Evolutionary conservation across 2,329 filamentous ascomycete species (phyloP).

Genomic region (Mycosphaerella sp.): DNA sequence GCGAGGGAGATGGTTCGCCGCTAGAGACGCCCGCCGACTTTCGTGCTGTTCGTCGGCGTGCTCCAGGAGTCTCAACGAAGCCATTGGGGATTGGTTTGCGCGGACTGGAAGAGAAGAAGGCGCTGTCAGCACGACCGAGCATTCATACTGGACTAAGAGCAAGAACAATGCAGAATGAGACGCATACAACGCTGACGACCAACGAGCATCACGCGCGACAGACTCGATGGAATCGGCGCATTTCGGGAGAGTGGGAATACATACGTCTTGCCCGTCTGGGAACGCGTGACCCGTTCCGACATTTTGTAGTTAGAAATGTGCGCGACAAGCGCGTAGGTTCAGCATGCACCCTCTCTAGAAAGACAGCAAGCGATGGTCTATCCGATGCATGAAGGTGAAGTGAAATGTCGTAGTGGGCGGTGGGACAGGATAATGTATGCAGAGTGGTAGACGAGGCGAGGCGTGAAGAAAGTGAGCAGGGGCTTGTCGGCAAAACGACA

Average conservation of each 20-base stretch:
- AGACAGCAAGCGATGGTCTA: no score
- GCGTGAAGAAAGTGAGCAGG: no score
- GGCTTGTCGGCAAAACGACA: no score
- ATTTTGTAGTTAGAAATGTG: constrained; percentile 12
- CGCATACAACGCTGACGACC: background rate
- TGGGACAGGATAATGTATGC: no score
- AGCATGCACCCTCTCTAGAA: background rate
- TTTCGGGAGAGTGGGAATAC: constrained; percentile 13
- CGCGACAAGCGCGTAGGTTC: background rate
- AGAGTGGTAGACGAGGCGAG: no score
- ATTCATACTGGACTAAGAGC: no score
- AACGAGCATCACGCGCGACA: background rate
- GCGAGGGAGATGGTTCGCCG: constrained; percentile 35
- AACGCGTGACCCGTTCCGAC: constrained; percentile 37
- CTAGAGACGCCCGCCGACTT: constrained; percentile 34
- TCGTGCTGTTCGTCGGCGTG: constrained; percentile 36
- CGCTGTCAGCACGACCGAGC: constrained; percentile 3
- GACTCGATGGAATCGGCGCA: background rate
- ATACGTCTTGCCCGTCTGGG: constrained; percentile 45
- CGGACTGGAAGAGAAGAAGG: background rate
- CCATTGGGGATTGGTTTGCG: constrained; percentile 39
- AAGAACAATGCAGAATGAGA: background rate
- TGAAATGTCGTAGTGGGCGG: no score
- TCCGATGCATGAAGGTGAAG: no score
- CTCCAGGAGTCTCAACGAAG: constrained; percentile 46